Conservation (phyloP, 345 rosid genomes). For the Rhizophora apiculata region DNA sequence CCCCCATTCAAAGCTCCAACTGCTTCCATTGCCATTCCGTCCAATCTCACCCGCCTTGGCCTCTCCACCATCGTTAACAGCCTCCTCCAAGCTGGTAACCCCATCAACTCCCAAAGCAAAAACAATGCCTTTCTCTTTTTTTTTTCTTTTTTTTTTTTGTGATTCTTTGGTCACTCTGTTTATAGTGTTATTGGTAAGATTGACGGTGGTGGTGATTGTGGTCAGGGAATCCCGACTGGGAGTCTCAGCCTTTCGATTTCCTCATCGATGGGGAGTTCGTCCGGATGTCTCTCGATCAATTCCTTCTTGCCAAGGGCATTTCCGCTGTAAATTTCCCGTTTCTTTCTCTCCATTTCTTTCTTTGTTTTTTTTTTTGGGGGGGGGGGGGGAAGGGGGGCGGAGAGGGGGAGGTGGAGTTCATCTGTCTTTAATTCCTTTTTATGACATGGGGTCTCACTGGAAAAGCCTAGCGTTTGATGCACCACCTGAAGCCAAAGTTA, state of each 20-base stretch:
- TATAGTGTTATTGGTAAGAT: not conserved
- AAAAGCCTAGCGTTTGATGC: too few species aligned
- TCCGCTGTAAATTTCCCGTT: conserved; percentile 59
- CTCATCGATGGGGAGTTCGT: conserved; percentile 85
- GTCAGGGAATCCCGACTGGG: conserved; percentile 66
- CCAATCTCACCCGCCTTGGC: conserved; percentile 75
- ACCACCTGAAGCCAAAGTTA: too few species aligned
- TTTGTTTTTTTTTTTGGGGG: not conserved
- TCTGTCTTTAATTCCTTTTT: too few species aligned
- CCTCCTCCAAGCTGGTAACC: conserved; percentile 50
- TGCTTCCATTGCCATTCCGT: conserved; percentile 67
- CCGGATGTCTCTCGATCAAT: conserved; percentile 83
- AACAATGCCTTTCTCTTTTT: not conserved
- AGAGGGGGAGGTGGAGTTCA: too few species aligned
- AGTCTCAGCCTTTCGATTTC: conserved; percentile 81
- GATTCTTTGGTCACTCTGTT: not conserved
- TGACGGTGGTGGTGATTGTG: conserved; percentile 9
- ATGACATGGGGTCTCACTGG: too few species aligned
- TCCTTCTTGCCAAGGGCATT: conserved; percentile 77
- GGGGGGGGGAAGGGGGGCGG: too few species aligned
- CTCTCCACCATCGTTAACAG: conserved; percentile 79
- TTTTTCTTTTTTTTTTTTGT: not conserved
- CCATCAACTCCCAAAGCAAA: not conserved
- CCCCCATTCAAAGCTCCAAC: conserved; percentile 52
- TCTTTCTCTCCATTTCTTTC: not conserved